phyloP scores from a whole-genome alignment of 345 rosid genomes.

The Heritiera littoralis region DNA sequence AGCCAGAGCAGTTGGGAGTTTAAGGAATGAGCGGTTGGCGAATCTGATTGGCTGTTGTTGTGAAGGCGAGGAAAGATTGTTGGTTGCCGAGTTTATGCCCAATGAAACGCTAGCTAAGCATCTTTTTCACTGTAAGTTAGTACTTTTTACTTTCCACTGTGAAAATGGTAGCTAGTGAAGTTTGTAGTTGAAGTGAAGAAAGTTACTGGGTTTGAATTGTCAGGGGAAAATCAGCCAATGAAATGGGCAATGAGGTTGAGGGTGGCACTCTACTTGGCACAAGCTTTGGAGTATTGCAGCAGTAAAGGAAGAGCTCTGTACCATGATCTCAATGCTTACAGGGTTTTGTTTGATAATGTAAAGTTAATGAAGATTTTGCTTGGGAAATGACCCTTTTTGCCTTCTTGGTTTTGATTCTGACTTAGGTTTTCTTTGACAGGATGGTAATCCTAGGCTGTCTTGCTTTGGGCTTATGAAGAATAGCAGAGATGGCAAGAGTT shows the following conservation, averaged over 20 bases:
- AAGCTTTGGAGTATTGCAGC: slow-evolving; percentile 87
- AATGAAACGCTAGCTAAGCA: slow-evolving; percentile 92
- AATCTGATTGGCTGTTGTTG: slow-evolving; percentile 90
- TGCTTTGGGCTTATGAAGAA: slow-evolving; percentile 96
- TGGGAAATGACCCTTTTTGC: neutral
- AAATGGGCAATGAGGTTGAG: slow-evolving; percentile 97
- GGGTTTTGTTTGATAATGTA: slow-evolving; percentile 92
- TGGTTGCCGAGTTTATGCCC: slow-evolving; percentile 96
- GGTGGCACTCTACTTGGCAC: slow-evolving; percentile 86
- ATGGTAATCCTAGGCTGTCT: slow-evolving; percentile 89
- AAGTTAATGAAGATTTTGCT: slow-evolving; percentile 4
- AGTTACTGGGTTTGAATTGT: neutral
- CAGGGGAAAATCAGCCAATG: slow-evolving; percentile 99
- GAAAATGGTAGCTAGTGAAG: neutral
- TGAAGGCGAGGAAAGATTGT: slow-evolving; percentile 87
- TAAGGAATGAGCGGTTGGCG: slow-evolving; percentile 82
- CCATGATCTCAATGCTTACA: slow-evolving; percentile 95
- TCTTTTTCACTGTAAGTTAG: slow-evolving; percentile 81
- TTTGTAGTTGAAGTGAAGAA: neutral
- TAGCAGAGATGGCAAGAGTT: slow-evolving; percentile 92
- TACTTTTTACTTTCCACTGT: neutral
- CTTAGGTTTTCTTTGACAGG: slow-evolving; percentile 46
- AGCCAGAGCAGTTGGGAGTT: slow-evolving; percentile 80
- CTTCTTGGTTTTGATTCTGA: slow-evolving; percentile 5
- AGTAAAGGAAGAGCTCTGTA: slow-evolving; percentile 88